A percentile compares a stretch with the other conserved stretches of the same genome.
phyloP scores from a whole-genome alignment of 2,329 filamentous ascomycete species.

The Balansia obtecta region DNA sequence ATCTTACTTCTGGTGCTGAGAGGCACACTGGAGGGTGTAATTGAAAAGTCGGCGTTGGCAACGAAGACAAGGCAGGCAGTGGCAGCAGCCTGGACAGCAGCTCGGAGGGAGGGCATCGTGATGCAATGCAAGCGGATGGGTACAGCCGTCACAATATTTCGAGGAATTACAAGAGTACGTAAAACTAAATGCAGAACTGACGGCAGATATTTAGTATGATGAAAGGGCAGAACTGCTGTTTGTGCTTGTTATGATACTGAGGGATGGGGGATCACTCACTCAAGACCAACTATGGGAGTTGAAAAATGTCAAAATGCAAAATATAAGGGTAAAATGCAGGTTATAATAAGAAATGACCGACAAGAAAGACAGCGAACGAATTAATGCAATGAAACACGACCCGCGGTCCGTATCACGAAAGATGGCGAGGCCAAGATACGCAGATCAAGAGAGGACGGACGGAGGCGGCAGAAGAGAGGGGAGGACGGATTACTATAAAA shows the following conservation, averaged over 20 bases:
- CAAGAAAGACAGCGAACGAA: background rate
- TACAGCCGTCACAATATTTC: background rate
- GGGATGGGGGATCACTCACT: background rate
- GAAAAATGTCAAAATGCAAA: no score
- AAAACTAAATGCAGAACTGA: background rate
- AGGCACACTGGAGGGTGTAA: conserved; percentile 50
- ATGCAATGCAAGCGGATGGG: background rate
- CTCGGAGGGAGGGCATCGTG: conserved; percentile 43
- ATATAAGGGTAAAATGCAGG: background rate
- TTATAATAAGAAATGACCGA: background rate
- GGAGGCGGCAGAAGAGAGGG: background rate
- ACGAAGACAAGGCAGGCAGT: conserved; percentile 34
- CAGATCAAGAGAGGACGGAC: background rate
- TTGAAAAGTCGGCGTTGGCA: conserved; percentile 43
- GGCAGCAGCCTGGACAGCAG: conserved; percentile 41
- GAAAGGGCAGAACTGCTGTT: background rate
- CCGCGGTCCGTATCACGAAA: background rate
- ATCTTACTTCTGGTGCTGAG: conserved; percentile 37
- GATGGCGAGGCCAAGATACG: background rate
- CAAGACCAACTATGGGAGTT: background rate
- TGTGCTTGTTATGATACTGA: background rate
- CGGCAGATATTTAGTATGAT: background rate
- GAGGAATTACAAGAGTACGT: background rate
- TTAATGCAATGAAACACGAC: background rate
- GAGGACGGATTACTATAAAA: background rate